Evolutionary conservation across 805 yeast genomes (phyloP), one percentile per base, ranked within the genome.

Genomic region (Suhomyces faveliae): DNA sequence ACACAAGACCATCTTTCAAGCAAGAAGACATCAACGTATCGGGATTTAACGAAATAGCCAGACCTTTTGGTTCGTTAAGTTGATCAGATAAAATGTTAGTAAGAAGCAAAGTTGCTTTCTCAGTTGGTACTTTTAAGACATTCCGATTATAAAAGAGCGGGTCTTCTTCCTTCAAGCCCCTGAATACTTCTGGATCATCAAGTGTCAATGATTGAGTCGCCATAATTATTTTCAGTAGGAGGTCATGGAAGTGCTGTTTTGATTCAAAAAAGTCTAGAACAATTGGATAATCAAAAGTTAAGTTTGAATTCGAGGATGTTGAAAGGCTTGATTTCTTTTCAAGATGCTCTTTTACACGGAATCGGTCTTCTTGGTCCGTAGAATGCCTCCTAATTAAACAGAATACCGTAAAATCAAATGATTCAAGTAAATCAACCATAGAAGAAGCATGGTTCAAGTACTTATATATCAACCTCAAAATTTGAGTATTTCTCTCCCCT

Each of bases 171-270:
- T 75, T 76, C 67, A 85, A 71, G 0, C 85, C 79, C 43, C 75
- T 73, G 64, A 87, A 87, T 1, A 83, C 84, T 49, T 85, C 89
- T 0, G 94, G 89, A 59, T 87, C 95, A 23, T 77, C 80, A 9
- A 87, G 64, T 0, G 94, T 85, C 9, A 87, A 66, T 10, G 81
- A 73, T 60, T 88, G 96, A 0, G 87, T 76, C 41, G 83, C 80
- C 76, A 87, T 77, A 9, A 88, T 72, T 5, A 86, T 71, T 23
- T 76, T 76, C 3, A 82, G 70, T 25, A 84, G 70, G 3, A 76
- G 61, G 53, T 85, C 81, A 62, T 89, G 91, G 21, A 87, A 62
- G 7, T 78, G 75, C 61, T 89, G 96, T 57, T 89, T 90, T 41
- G 78, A 68, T 51, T 84, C 85, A 58, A 84, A 79, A 60, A 87